phyloP scores from a whole-genome alignment of 2,329 filamentous ascomycete species.

The Dothistroma pini region DNA sequence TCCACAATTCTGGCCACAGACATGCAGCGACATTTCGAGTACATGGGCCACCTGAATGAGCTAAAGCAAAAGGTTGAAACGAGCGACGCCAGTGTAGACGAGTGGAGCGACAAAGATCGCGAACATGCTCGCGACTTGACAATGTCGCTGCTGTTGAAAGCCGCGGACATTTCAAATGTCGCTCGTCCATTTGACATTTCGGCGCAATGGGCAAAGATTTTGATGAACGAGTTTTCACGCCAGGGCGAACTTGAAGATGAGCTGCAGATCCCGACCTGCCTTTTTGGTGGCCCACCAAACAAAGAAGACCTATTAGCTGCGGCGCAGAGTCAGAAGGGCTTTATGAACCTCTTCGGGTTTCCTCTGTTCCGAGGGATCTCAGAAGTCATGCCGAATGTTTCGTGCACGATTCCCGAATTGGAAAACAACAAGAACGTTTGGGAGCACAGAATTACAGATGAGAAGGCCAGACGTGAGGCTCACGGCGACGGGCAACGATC shows the following conservation, averaged over 20 bases:
- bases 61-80: constrained; percentile 73
- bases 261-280: constrained; percentile 78
- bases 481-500: constrained; percentile 21
- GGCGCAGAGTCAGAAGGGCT: constrained; percentile 83
- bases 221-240: constrained; percentile 93
- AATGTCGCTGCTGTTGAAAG: constrained; percentile 95
- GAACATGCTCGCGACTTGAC: constrained; percentile 74
- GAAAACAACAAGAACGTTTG: constrained; percentile 72
- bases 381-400: constrained; percentile 79
- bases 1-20: constrained; percentile 97
- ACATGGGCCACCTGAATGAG: constrained; percentile 83
- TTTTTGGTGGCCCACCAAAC: constrained; percentile 74
- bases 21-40: constrained; percentile 95
- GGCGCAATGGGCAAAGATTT: constrained; percentile 81
- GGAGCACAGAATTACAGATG: constrained; percentile 62
- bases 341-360: constrained; percentile 94
- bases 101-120: constrained; percentile 71
- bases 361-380: constrained; percentile 87
- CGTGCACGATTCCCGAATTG: constrained; percentile 79
- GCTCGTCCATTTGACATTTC: constrained; percentile 80
- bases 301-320: constrained; percentile 79
- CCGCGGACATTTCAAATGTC: constrained; percentile 97
- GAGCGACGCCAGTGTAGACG: constrained; percentile 59
- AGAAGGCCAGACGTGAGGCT: constrained; percentile 49
- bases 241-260: constrained; percentile 90